Evolutionary conservation across 768 basidiomycete species (phyloP), one percentile per base, ranked within the genome.

Genomic region (Hygrocybe coccinea): DNA sequence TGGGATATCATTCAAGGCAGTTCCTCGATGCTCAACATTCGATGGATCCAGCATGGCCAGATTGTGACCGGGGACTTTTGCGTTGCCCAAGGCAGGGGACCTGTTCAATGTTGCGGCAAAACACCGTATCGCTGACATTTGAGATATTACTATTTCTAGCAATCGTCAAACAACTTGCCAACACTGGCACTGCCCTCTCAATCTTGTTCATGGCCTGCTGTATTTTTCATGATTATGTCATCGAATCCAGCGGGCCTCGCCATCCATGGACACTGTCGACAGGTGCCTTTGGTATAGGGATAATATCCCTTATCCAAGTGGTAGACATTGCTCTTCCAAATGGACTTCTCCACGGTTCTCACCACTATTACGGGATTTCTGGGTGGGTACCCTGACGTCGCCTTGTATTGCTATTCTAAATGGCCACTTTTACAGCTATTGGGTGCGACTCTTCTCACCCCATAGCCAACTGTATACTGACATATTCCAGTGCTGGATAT

Each of bases 171-270:
- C 46, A 47, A 47, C 24, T 47, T 14, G 24, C 14, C 21, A 14
- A 12, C 21, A 47, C 46, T 14, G 46, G 46, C 14, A 47, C 46
- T 15, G 24, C 17, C 46, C 25, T 47, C 14, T 47, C 46, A 21
- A 47, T 47, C 24, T 12, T 47, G 21, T 12, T 21, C n/a, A 47
- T 47, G 24, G n/a, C 46, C 24, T 17, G 14, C 46, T 22, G 21
- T 21, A 47, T 47, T 25, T 21, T 47, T 47, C 46, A 47, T 25
- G 46, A 47, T n/a, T 25, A 47, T 25, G 46, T 47, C 46, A 19
- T 47, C 14, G n/a, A 47, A 5, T 25, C 46, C 2, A 21, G 21
- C 14, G 24, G 25, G 46, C 17, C n/a, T 47, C 46, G 5, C 14
- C n/a, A 21, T 22, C 46, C 14, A 5, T 47, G n/a, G n/a, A 29